Evolutionary conservation across 176 grass and related monocot species (phyloP).

Genomic region (Carex parvula): DNA sequence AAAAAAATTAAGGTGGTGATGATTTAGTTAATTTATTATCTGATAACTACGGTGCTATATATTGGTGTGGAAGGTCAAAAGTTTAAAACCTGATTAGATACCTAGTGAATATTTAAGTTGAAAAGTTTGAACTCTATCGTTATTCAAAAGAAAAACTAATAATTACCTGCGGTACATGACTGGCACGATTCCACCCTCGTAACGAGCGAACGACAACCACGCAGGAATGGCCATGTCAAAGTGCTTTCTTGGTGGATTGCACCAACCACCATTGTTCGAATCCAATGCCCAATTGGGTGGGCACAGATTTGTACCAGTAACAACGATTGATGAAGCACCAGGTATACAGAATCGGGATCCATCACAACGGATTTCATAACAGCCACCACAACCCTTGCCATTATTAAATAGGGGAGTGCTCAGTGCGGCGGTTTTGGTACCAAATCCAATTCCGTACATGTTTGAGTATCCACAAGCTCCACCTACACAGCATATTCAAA

Average conservation of each 20-base stretch:
- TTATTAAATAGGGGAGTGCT: constrained; percentile 34
- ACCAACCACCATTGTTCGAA: constrained; percentile 64
- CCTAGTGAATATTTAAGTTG: too few species aligned
- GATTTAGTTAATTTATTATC: not conserved
- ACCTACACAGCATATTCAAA: constrained; percentile 18
- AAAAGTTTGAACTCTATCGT: too few species aligned
- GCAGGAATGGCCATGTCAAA: constrained; percentile 66
- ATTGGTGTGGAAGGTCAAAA: too few species aligned
- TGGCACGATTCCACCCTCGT: constrained; percentile 51
- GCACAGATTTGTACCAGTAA: constrained; percentile 84
- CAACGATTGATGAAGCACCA: constrained; percentile 29
- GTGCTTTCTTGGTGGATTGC: constrained; percentile 65
- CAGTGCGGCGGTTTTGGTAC: constrained; percentile 30
- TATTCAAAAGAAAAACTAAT: too few species aligned
- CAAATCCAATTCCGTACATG: constrained; percentile 22
- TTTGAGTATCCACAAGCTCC: constrained; percentile 40
- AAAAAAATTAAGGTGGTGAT: not conserved
- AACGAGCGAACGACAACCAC: constrained; percentile 42
- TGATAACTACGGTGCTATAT: too few species aligned
- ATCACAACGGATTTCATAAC: constrained; percentile 58
- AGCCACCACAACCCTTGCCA: constrained; percentile 29
- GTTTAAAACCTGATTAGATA: too few species aligned
- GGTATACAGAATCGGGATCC: constrained; percentile 37
- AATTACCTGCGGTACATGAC: constrained; percentile 66
- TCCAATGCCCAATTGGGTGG: constrained; percentile 50